These are phyloP conservation scores for Colletotrichum sp. DNA, from an alignment of 2,329 filamentous ascomycete species.

Conservation along the genomic window DNA sequence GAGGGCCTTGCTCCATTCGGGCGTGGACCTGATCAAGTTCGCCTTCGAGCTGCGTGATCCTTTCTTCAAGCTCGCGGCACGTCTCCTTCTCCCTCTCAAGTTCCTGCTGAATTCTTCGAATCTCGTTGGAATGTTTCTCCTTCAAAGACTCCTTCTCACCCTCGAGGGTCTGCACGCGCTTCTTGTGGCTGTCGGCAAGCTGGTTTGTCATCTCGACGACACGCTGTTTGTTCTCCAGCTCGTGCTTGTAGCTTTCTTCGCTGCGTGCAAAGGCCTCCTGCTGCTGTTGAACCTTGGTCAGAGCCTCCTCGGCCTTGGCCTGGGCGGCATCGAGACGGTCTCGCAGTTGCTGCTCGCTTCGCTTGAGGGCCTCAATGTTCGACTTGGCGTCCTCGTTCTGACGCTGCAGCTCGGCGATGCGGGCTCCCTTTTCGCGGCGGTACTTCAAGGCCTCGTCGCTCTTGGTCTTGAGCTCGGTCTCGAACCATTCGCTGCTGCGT, in stretches of 20 bases:
- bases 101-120: slow-evolving; percentile 60
- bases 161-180: slow-evolving; percentile 74
- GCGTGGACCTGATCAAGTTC: slow-evolving; percentile 61
- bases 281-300: slow-evolving; percentile 82
- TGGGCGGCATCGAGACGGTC: slow-evolving; percentile 84
- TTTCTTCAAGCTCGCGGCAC: slow-evolving; percentile 51
- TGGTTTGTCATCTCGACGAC: slow-evolving; percentile 84
- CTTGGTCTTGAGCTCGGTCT: slow-evolving; percentile 90
- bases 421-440: slow-evolving; percentile 92
- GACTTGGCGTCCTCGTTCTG: slow-evolving; percentile 85
- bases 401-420: slow-evolving; percentile 86
- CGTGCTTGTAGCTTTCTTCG: slow-evolving; percentile 86
- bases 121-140: slow-evolving; percentile 68
- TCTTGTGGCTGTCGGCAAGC: slow-evolving; percentile 74
- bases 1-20: slow-evolving; percentile 46
- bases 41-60: slow-evolving; percentile 54
- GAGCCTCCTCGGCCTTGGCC: slow-evolving; percentile 83
- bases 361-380: slow-evolving; percentile 77
- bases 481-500: slow-evolving; percentile 92
- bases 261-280: slow-evolving; percentile 81
- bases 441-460: slow-evolving; percentile 85
- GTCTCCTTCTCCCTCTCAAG: slow-evolving; percentile 59
- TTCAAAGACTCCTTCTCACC: slow-evolving; percentile 63
- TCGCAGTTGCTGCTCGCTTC: slow-evolving; percentile 80
- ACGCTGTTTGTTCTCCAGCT: slow-evolving; percentile 81